A percentile compares a stretch with the other conserved stretches of the same genome.
Evolutionary conservation across 306 rosid genomes (phyloP).

Genomic region (Echinosophora koreensis): DNA sequence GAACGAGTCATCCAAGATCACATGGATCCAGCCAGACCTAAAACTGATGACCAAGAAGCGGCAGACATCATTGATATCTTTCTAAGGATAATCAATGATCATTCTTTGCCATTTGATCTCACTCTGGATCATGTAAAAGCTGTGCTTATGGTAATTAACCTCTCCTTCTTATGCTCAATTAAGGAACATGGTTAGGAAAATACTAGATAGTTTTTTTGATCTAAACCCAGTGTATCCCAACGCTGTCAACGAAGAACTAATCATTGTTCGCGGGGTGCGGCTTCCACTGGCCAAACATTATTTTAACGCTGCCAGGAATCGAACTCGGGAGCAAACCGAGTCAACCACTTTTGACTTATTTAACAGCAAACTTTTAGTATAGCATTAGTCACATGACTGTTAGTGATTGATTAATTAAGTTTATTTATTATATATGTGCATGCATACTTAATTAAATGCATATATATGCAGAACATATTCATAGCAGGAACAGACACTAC

Average conservation of each 20-base stretch:
- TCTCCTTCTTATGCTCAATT: neutral
- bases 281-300: too few relatives aligned
- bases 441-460: too few relatives aligned
- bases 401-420: neutral
- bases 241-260: too few relatives aligned
- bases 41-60: slow-evolving; percentile 27
- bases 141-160: slow-evolving; percentile 50
- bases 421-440: neutral
- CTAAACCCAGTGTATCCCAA: too few relatives aligned
- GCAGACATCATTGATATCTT: slow-evolving; percentile 45
- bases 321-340: too few relatives aligned
- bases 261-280: too few relatives aligned
- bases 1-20: slow-evolving; percentile 55
- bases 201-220: too few relatives aligned
- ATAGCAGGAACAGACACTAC: slow-evolving; percentile 53
- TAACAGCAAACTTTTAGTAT: too few relatives aligned
- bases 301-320: too few relatives aligned
- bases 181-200: neutral
- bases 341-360: too few relatives aligned
- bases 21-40: neutral
- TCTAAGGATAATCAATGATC: slow-evolving; percentile 24
- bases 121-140: slow-evolving; percentile 52
- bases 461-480: slow-evolving; percentile 49
- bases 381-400: too few relatives aligned
- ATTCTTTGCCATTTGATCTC: slow-evolving; percentile 43